phyloP scores from a whole-genome alignment of 1,139 yeast genomes.

The Hyphopichia fennica region DNA sequence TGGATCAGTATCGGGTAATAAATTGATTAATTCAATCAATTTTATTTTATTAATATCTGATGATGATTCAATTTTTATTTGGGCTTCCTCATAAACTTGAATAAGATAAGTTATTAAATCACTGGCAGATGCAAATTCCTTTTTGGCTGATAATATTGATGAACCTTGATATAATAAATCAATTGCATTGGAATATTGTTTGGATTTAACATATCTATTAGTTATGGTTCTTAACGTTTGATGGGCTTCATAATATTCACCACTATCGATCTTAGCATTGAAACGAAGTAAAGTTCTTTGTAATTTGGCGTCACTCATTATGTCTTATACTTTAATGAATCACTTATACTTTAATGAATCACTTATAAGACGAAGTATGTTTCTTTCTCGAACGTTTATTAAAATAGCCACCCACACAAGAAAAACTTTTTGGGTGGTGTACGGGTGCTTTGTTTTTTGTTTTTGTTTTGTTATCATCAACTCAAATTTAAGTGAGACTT shows the following conservation, averaged over 20 bases:
- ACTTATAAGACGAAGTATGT: too few species aligned
- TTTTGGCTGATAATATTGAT: constrained; percentile 61
- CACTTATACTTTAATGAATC: too few species aligned
- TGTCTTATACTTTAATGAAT: too few species aligned
- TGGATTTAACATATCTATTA: constrained; percentile 73
- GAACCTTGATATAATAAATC: constrained; percentile 74
- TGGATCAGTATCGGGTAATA: constrained; percentile 65
- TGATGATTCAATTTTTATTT: constrained; percentile 32
- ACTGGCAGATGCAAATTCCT: constrained; percentile 76
- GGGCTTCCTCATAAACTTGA: constrained; percentile 62
- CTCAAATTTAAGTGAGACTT: not conserved
- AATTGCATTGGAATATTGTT: constrained; percentile 67
- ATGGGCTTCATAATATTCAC: constrained; percentile 91
- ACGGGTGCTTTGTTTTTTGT: not conserved
- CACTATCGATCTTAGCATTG: constrained; percentile 66
- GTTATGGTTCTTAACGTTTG: constrained; percentile 89
- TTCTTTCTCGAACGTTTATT: too few species aligned
- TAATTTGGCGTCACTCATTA: constrained; percentile 44
- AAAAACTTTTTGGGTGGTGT: too few species aligned
- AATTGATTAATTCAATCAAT: constrained; percentile 32
- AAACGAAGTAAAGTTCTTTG: constrained; percentile 64
- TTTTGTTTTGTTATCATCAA: not conserved
- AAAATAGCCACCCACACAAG: too few species aligned
- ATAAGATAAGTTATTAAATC: constrained; percentile 75
- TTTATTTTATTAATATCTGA: constrained; percentile 33